These are phyloP conservation scores for Cercis canadensis DNA, from an alignment of 306 rosid species.

Conservation along the genomic window DNA sequence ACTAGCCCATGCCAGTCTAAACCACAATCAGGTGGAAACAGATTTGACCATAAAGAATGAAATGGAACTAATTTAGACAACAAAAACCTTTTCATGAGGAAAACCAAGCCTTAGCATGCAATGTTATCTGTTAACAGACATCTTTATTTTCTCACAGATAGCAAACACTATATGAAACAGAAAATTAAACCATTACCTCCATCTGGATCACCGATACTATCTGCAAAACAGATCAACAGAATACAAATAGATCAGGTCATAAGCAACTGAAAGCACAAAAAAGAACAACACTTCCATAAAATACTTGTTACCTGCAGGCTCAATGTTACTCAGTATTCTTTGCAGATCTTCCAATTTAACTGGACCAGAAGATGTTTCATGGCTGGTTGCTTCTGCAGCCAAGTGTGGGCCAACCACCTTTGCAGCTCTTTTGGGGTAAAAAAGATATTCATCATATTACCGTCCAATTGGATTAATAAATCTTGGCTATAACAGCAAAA, in stretches of 20 bases:
- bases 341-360: slow-evolving; percentile 90
- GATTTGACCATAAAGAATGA: too few species aligned
- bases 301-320: slow-evolving; percentile 64
- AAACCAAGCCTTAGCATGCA: slow-evolving; percentile 16
- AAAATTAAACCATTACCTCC: slow-evolving; percentile 63
- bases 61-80: too few species aligned
- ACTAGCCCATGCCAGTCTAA: too few species aligned
- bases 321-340: slow-evolving; percentile 82
- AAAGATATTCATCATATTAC: slow-evolving; percentile 21
- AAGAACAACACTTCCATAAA: slow-evolving; percentile 20
- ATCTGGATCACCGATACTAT: slow-evolving; percentile 70
- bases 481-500: neutral
- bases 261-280: slow-evolving; percentile 20
- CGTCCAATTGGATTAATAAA: slow-evolving; percentile 8
- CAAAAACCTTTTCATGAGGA: too few species aligned
- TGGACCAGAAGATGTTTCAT: slow-evolving; percentile 69
- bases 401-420: slow-evolving; percentile 61
- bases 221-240: slow-evolving; percentile 56
- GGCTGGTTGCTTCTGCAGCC: slow-evolving; percentile 63
- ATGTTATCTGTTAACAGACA: slow-evolving; percentile 14
- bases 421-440: slow-evolving; percentile 46
- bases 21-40: too few species aligned
- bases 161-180: slow-evolving; percentile 12
- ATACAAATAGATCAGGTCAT: slow-evolving; percentile 44
- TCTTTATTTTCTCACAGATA: slow-evolving; percentile 13